Base-by-base conservation (phyloP, 179 eudicot genomes). In the Dionaea muscipula region DNA sequence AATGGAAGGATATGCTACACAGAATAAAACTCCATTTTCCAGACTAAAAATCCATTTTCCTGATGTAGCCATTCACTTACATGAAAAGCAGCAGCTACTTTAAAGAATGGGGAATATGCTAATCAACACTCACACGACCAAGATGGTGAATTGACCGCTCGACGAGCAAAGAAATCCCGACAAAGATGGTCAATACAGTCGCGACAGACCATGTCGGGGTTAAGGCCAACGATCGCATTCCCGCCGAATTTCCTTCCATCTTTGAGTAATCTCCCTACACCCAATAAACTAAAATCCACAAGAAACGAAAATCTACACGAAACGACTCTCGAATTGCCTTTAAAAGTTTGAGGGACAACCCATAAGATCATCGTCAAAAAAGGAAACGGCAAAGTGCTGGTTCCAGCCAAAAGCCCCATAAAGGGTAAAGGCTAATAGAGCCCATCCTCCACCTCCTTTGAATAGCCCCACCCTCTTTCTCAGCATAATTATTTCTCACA, bases 201-300 rank as follows among this genome's bases (percentile, higher is more conserved):
- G 97, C 97, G 64, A 86, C 94, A 56, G 97, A 90, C 97, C 97
- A 90, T 56, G 97, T 90, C 64, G 95, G 97, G 14, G 95, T 90
- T 56, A 84, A 75, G 38, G 84, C 95, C 80, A 90, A 60, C 15
- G 95, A 83, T 56, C 97, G 66, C 65, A 66, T 47, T 54, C 80
- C 94, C 47, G 63, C 69, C 2, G 55, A 14, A 57, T 65, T 66
- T 14, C 58, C 86, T 2, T 14, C 72, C 80, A 75, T 75, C 35
- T 31, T 46, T 22, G 19, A 33, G 54, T 44, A 36, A 45, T 44
- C 53, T 43, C n/a, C 20, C 17, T 9, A 43, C 21, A 4, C 47
- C 2, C 47, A 43, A 13, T 5, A 33, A 33, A 33, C 37, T 33
- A 33, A 5, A 5, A 12, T 33, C 11, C 21, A 6, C 47, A 43